These are phyloP conservation scores for Coniferiporia weirii DNA, from an alignment of 1,284 basidiomycete species.

Conservation along the genomic window DNA sequence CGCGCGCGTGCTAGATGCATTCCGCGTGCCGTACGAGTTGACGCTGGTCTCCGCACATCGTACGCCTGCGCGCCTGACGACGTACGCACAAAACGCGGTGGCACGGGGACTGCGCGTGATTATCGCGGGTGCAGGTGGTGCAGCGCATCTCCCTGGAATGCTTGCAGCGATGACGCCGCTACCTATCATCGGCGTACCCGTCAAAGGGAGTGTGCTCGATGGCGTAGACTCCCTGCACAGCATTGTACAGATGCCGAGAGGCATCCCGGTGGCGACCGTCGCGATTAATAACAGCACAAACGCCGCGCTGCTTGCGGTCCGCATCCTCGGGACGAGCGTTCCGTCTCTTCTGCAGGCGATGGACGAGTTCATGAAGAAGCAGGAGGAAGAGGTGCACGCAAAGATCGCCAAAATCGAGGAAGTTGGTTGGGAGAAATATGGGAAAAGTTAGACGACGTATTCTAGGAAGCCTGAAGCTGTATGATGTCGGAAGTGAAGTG, in stretches of 20 bases:
- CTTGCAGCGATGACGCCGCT: constrained; percentile 90
- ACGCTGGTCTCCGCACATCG: constrained; percentile 96
- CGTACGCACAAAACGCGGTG: constrained; percentile 78
- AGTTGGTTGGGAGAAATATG: constrained; percentile 86
- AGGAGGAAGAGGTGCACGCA: constrained; percentile 79
- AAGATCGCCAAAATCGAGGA: constrained; percentile 79
- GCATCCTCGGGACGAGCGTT: constrained; percentile 78
- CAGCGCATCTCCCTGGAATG: constrained; percentile 98
- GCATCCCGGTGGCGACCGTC: constrained; percentile 95
- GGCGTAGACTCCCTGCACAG: constrained; percentile 95
- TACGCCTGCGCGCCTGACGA: constrained; percentile 83
- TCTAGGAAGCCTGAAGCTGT: neutral
- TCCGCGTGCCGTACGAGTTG: constrained; percentile 87
- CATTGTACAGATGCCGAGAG: constrained; percentile 99
- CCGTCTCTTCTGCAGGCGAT: constrained; percentile 65
- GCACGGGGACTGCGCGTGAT: constrained; percentile 74
- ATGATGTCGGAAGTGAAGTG: neutral
- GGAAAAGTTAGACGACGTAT: constrained; percentile 2
- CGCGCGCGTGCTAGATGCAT: constrained; percentile 78
- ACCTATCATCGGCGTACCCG: constrained; percentile 95
- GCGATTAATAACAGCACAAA: constrained; percentile 97
- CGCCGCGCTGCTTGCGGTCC: constrained; percentile 86
- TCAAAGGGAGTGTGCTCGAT: constrained; percentile 91
- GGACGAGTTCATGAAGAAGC: constrained; percentile 67
- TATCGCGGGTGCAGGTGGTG: constrained; percentile 95